These are phyloP conservation scores for Helotiales sp. DNA, from an alignment of 2,329 filamentous ascomycete genomes.

Conservation along the genomic window DNA sequence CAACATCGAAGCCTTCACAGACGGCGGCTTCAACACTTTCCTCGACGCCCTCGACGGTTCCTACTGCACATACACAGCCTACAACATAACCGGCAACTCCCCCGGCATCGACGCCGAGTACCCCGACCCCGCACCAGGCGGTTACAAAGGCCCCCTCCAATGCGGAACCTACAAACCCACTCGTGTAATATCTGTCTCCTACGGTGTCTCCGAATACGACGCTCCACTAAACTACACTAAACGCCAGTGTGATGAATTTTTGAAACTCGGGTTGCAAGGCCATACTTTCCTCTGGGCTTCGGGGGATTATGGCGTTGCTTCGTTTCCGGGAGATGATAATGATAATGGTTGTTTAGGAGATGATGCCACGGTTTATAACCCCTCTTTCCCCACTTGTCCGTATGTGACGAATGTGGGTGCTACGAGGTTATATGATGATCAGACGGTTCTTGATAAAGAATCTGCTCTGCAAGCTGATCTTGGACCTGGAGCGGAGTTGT, in stretches of 20 bases:
- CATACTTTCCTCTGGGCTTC: slow-evolving; percentile 50
- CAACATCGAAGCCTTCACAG: slow-evolving; percentile 14
- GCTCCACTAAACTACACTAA: slow-evolving; percentile 47
- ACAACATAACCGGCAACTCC: slow-evolving; percentile 34
- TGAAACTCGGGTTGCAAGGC: slow-evolving; percentile 54
- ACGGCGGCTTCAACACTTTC: slow-evolving; percentile 27
- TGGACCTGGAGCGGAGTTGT: slow-evolving; percentile 46
- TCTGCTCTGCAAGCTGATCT: slow-evolving; percentile 39
- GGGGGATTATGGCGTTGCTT: slow-evolving; percentile 48
- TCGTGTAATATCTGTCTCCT: slow-evolving; percentile 56
- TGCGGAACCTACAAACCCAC: slow-evolving; percentile 48
- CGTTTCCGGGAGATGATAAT: slow-evolving; percentile 33
- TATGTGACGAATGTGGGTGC: slow-evolving; percentile 54
- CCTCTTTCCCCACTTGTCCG: slow-evolving; percentile 47
- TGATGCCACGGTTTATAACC: slow-evolving; percentile 43
- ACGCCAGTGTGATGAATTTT: slow-evolving; percentile 54
- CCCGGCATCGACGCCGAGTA: slow-evolving; percentile 37
- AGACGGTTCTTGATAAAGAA: slow-evolving; percentile 37
- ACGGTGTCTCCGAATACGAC: slow-evolving; percentile 51
- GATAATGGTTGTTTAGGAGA: slow-evolving; percentile 18
- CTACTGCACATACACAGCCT: slow-evolving; percentile 45
- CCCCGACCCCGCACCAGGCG: slow-evolving; percentile 31
- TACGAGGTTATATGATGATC: slow-evolving; percentile 45
- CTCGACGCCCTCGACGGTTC: slow-evolving; percentile 44
- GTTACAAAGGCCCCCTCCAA: slow-evolving; percentile 42